A percentile compares a stretch with the other conserved stretches of the same genome.
Conservation (phyloP, 2,329 filamentous ascomycete species). For the Xylariomycetidae sp. region DNA sequence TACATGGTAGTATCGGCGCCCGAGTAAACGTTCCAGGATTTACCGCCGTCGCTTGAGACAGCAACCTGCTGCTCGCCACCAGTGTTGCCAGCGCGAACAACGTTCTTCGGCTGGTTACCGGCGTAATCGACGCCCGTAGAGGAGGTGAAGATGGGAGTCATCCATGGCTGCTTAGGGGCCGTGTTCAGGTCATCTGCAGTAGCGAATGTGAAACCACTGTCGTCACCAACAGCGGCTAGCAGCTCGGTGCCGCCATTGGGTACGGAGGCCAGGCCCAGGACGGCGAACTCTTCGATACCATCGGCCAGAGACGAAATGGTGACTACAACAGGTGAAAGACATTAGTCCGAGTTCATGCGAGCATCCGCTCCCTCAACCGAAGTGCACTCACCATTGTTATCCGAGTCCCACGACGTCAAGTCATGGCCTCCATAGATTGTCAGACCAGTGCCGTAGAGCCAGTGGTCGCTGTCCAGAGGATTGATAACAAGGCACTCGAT, state of each 20-base stretch:
- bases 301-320: slow-evolving; percentile 44
- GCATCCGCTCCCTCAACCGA: too few relatives aligned
- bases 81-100: slow-evolving; percentile 45
- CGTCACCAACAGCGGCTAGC: slow-evolving; percentile 44
- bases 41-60: slow-evolving; percentile 43
- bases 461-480: slow-evolving; percentile 53
- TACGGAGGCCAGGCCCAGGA: slow-evolving; percentile 42
- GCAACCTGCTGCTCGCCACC: slow-evolving; percentile 39
- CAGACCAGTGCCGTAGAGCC: slow-evolving; percentile 55
- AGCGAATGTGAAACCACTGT: slow-evolving; percentile 45
- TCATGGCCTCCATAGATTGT: slow-evolving; percentile 49
- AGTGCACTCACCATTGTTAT: too few relatives aligned
- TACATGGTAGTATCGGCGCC: slow-evolving; percentile 37
- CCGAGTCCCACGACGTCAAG: slow-evolving; percentile 48
- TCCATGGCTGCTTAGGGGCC: slow-evolving; percentile 39
- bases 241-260: slow-evolving; percentile 45
- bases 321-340: slow-evolving; percentile 41
- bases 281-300: slow-evolving; percentile 49
- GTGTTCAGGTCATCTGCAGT: slow-evolving; percentile 31
- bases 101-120: slow-evolving; percentile 36
- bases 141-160: slow-evolving; percentile 39
- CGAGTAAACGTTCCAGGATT: slow-evolving; percentile 40
- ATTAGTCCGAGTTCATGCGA: too few relatives aligned
- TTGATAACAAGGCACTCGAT: slow-evolving; percentile 53
- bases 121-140: slow-evolving; percentile 43